Base-by-base conservation (phyloP, 345 rosid genomes). In the Mercurialis annua region DNA sequence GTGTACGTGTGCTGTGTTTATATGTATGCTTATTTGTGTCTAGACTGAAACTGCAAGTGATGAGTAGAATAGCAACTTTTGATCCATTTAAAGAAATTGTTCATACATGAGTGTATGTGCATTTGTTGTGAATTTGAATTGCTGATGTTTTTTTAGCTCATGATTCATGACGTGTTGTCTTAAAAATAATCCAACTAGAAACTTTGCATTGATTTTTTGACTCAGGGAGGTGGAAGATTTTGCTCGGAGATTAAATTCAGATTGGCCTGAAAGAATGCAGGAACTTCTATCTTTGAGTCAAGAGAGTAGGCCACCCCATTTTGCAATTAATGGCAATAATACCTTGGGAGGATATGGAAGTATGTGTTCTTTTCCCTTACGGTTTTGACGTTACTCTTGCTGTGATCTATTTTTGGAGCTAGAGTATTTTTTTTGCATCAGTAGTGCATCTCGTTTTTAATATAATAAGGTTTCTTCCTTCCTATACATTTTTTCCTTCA, bases 161-260 rank as follows among this genome's bases (percentile, higher is more conserved):
- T 34, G 40, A 14, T 26, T 27, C 57, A 24, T 23, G 15, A 11
- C 27, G n/a, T 18, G 14, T 16, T 29, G 24, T 53, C 34, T 53
- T 27, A 1, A n/a, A 30, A 5, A 24, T 27, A 27, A 55, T 29
- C 18, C 21, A 30, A 29, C 21, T 16, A 4, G 16, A 31, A 54
- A 54, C 5, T 54, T 34, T 36, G 15, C 8, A 20, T 11, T 36
- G 26, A 8, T 17, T 20, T 53, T 40, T 40, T 58, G 33, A 26
- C 21, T 11, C 67, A 74, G 73, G 62, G 78, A 74, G 66, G 78
- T 74, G 38, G 73, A 69, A 69, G 73, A 69, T 74, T 74, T 74
- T 57, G 78, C 74, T 27, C 70, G 78, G 40, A 74, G 65, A 69
- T 57, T 74, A 34, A 74, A 64, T 50, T 74, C 73, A 40, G 78